Evolutionary conservation across 352 stramenopile genomes (phyloP), one percentile per base, ranked within the genome.

Genomic region (Phytopythium ostracodes): DNA sequence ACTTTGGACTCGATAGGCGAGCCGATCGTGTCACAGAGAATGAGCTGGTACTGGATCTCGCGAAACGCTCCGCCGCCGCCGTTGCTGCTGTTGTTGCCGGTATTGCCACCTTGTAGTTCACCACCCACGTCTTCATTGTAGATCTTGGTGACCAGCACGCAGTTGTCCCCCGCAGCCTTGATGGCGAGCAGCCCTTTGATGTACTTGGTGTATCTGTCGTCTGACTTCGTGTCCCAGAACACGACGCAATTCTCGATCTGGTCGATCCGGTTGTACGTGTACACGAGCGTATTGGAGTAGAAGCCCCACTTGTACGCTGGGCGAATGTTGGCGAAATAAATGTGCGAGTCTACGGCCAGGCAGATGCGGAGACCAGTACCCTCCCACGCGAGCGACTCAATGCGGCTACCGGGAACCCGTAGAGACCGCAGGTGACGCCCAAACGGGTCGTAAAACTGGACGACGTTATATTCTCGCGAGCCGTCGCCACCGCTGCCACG

Each of bases 281-380:
- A 97, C 18, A 95, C 90, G 50, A 98, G 64, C n/a, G 90, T 96
- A 58, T 92, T 89, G 18, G 75, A 68, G 59, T 96, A 96, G 59
- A 87, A 96, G 15, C 88, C 88, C 91, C 91, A 98, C 49, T 91
- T 92, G 78, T 98, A 98, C 42, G 87, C 83, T 22, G 85, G 90
- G 9, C 94, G 88, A 50, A 98, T 94, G 73, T 98, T 98, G 38
- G 94, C 94, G 73, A 98, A 98, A 79, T 97, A 98, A 56, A 98
- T 98, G 77, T 96, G 92, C 22, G 89, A 93, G 72, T 97, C 94
- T 24, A 98, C 92, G 0, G 94, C 94, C 20, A 98, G 67, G 44
- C 93, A 96, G 46, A 98, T 95, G 35, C 92, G 79, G 42, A 98
- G 63, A 17, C 93, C 92, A 2, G 77, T 81, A 58, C 92, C 91